These are phyloP conservation scores for Rhododendron mucronatum DNA, from an alignment of 148 eudicot genomes.

Conservation along the genomic window DNA sequence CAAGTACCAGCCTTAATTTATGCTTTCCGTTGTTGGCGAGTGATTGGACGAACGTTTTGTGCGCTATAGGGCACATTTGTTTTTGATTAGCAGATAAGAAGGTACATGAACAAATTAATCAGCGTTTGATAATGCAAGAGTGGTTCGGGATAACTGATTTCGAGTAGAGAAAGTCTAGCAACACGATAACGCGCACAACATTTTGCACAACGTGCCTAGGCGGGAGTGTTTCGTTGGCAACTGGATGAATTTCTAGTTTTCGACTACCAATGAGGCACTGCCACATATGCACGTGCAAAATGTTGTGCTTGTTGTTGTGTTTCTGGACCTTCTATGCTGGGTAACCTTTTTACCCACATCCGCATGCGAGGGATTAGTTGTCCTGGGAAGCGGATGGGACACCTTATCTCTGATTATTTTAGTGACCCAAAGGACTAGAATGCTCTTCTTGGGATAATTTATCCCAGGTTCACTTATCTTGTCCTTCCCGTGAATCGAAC, in stretches of 20 bases:
- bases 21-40: not conserved
- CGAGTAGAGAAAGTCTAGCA: not conserved
- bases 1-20: constrained; percentile 3
- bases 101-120: not conserved
- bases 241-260: not conserved
- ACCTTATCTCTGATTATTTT: not conserved
- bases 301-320: not conserved
- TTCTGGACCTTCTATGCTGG: not conserved
- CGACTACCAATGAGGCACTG: not conserved
- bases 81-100: not conserved
- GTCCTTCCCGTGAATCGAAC: not conserved
- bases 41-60: not conserved
- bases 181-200: not conserved
- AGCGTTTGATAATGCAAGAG: not conserved
- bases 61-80: not conserved
- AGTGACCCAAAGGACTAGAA: not conserved
- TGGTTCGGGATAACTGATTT: not conserved
- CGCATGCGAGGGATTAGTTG: not conserved
- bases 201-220: not conserved
- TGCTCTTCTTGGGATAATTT: not conserved
- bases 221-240: not conserved
- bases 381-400: not conserved
- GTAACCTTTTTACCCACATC: not conserved
- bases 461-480: not conserved
- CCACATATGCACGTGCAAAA: not conserved